Evolutionary conservation across 805 yeast species (phyloP).

Genomic region (Wickerhamiella allomyrinae): DNA sequence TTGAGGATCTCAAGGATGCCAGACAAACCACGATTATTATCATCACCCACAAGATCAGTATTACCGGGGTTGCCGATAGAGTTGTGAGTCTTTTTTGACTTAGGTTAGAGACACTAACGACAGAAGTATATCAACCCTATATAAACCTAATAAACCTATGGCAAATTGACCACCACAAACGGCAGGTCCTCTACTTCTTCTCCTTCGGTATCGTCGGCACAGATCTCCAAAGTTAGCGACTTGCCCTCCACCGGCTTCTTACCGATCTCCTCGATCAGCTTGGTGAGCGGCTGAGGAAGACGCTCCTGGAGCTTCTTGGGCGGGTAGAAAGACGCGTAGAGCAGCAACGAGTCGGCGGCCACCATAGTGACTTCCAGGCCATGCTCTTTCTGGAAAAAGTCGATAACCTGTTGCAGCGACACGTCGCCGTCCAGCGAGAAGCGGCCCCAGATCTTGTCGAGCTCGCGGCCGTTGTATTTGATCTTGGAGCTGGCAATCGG

Average conservation of each 20-base stretch:
- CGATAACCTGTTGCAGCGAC: slow-evolving; percentile 58
- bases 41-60: slow-evolving; percentile 59
- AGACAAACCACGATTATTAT: slow-evolving; percentile 39
- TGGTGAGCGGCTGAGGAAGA: slow-evolving; percentile 47
- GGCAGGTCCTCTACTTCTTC: slow-evolving; percentile 92
- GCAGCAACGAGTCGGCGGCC: slow-evolving; percentile 74
- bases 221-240: slow-evolving; percentile 71
- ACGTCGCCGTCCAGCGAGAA: slow-evolving; percentile 55
- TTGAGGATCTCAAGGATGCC: slow-evolving; percentile 25
- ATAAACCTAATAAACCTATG: neutral
- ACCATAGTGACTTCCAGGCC: slow-evolving; percentile 84
- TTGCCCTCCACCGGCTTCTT: slow-evolving; percentile 67
- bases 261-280: slow-evolving; percentile 69
- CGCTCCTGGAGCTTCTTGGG: slow-evolving; percentile 80
- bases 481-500: slow-evolving; percentile 80
- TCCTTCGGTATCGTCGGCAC: slow-evolving; percentile 82
- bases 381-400: slow-evolving; percentile 64
- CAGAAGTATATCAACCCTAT: too few species aligned
- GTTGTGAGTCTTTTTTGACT: slow-evolving; percentile 22
- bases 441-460: slow-evolving; percentile 92
- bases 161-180: slow-evolving; percentile 45
- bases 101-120: neutral
- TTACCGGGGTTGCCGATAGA: slow-evolving; percentile 46
- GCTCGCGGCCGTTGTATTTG: slow-evolving; percentile 59
- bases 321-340: slow-evolving; percentile 89